Evolutionary conservation across 768 basidiomycete genomes (phyloP).

Genomic region (Lentinula sp.): DNA sequence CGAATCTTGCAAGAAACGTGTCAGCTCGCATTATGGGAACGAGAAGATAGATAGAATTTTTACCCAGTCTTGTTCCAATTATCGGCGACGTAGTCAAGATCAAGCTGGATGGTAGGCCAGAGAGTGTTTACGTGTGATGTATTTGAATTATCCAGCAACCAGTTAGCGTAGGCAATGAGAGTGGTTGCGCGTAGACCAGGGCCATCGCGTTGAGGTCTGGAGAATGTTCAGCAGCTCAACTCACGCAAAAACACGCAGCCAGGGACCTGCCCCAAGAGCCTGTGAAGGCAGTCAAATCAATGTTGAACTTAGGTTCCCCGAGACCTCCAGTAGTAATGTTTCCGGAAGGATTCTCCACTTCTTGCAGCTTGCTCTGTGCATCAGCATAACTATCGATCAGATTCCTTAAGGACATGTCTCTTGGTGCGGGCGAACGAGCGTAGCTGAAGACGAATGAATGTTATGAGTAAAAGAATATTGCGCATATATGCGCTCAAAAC

Average conservation of each 20-base stretch:
- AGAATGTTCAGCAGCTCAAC: background rate
- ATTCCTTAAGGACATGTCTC: conserved; percentile 38
- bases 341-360: conserved; percentile 63
- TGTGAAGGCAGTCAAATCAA: conserved; percentile 57
- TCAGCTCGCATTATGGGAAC: background rate
- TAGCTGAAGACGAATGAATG: background rate
- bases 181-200: conserved; percentile 67
- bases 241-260: background rate
- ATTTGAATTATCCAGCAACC: conserved; percentile 43
- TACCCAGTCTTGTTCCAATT: conserved; percentile 50
- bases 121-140: conserved; percentile 31
- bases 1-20: conserved; percentile 24
- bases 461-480: background rate
- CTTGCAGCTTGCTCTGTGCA: conserved; percentile 49
- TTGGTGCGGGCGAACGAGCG: background rate
- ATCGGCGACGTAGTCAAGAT: conserved; percentile 46
- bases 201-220: conserved; percentile 35
- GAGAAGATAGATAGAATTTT: conserved; percentile 6
- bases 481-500: background rate
- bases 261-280: conserved; percentile 31
- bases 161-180: conserved; percentile 63
- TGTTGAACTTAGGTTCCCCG: conserved; percentile 69
- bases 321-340: conserved; percentile 55
- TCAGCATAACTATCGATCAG: conserved; percentile 50
- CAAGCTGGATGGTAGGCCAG: conserved; percentile 29